Base-by-base conservation (phyloP, 768 basidiomycete genomes). In the Amanita muscaria region DNA sequence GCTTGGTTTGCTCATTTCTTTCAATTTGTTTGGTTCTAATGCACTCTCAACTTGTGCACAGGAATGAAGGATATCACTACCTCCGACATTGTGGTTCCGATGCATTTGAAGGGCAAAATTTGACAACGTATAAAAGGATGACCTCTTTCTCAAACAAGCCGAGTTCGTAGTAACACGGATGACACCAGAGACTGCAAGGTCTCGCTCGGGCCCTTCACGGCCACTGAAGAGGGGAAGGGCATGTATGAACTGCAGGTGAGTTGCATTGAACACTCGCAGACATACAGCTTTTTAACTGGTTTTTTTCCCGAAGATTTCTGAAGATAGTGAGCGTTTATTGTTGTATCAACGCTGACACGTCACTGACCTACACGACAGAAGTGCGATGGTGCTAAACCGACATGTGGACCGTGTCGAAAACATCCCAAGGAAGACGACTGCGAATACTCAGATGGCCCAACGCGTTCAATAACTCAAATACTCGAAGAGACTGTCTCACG, bases 351-450 rank as follows among this genome's bases (percentile, higher is more conserved):
- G 37, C 34, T 24, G 16, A 30, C 27, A 15, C 29, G 23, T 48
- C n/a, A n/a, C n/a, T n/a, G n/a, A n/a, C n/a, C n/a, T n/a, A n/a
- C n/a, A n/a, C n/a, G n/a, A n/a, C n/a, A 55, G 83, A 77, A 76
- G 67, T 86, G 83, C 51, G 81, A 86, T 52, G 80, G 81, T 14
- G 58, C 56, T 3, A 75, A 76, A 45, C 83, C 83, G 2, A 63
- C 73, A 9, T 86, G 83, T 57, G 74, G 75, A 1, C n/a, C n/a
- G n/a, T n/a, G n/a, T n/a, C n/a, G n/a, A n/a, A n/a, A n/a, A n/a
- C n/a, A n/a, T n/a, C n/a, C 81, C 29, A 74, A 79, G 47, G 69
- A 69, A 21, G 80, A 80, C 42, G 79, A 79, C 22, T 86, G 83
- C 58, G 82, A 85, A 60, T 86, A 83, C 57, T 67, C 76, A 5